These are phyloP conservation scores for Kazachstania viticola DNA, from an alignment of 805 yeast genomes.

Conservation along the genomic window DNA sequence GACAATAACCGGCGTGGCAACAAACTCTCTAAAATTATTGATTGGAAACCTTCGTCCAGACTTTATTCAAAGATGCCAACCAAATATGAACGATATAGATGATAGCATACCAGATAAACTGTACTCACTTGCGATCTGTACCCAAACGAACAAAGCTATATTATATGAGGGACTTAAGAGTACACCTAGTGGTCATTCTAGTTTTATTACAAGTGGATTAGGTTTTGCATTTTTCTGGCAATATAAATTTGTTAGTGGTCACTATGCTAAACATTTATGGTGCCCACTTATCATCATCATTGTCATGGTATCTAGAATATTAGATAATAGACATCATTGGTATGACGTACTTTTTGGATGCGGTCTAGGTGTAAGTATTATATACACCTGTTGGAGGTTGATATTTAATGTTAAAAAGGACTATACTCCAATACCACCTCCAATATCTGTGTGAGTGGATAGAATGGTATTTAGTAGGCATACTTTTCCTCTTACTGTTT, in stretches of 20 bases:
- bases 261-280: slow-evolving; percentile 16
- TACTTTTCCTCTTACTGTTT: too few species aligned
- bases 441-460: too few species aligned
- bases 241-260: slow-evolving; percentile 9
- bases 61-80: slow-evolving; percentile 21
- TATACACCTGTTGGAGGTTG: slow-evolving; percentile 9
- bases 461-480: too few species aligned
- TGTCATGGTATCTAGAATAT: slow-evolving; percentile 20
- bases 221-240: slow-evolving; percentile 19
- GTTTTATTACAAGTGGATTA: slow-evolving; percentile 15
- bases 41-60: slow-evolving; percentile 23
- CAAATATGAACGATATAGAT: slow-evolving; percentile 3
- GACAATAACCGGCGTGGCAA: slow-evolving; percentile 16
- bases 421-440: neutral
- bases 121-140: slow-evolving; percentile 11
- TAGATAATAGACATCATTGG: slow-evolving; percentile 25
- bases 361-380: slow-evolving; percentile 9
- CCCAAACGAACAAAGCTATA: slow-evolving; percentile 10
- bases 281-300: slow-evolving; percentile 13
- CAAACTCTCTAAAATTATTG: slow-evolving; percentile 17
- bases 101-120: neutral
- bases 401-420: slow-evolving; percentile 1
- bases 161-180: slow-evolving; percentile 22
- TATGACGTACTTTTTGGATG: slow-evolving; percentile 20
- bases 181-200: slow-evolving; percentile 26